Evolutionary conservation across 305 asterid genomes (phyloP).

Genomic region (Petunia hybrid): DNA sequence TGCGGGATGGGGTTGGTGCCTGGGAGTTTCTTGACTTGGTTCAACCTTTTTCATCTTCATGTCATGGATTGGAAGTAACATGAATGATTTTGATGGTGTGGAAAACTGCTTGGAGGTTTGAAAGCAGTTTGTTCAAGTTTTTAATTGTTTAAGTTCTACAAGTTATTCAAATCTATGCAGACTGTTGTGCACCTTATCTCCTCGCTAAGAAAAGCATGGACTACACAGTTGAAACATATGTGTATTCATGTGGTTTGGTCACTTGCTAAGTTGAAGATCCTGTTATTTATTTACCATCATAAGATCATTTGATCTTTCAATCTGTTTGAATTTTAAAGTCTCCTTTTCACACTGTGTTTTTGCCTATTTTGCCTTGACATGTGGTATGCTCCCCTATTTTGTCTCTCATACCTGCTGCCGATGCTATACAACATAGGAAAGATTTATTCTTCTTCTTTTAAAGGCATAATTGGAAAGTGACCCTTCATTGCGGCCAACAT

Average conservation of each 20-base stretch:
- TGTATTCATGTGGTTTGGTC: background rate
- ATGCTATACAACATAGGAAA: no score
- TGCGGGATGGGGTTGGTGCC: slow-evolving; percentile 27
- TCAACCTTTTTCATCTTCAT: slow-evolving; percentile 6
- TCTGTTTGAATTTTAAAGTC: background rate
- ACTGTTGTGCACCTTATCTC: slow-evolving; percentile 4
- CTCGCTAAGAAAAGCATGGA: slow-evolving; percentile 14
- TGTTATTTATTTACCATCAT: slow-evolving; percentile 21
- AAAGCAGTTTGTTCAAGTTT: slow-evolving; percentile 10
- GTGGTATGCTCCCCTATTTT: slow-evolving; percentile 24
- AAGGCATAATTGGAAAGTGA: no score
- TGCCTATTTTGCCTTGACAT: background rate
- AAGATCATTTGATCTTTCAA: slow-evolving; percentile 23
- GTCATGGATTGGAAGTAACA: slow-evolving; percentile 17
- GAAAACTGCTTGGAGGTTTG: slow-evolving; percentile 24
- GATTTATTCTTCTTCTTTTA: no score
- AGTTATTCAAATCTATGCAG: slow-evolving; percentile 3
- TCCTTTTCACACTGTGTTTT: background rate
- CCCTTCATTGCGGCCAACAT: no score
- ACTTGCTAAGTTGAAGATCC: slow-evolving; percentile 16
- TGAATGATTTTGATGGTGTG: slow-evolving; percentile 9
- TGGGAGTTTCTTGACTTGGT: background rate
- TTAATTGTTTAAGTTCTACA: slow-evolving; percentile 25
- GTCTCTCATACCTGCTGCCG: background rate
- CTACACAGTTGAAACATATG: slow-evolving; percentile 16